Evolutionary conservation across 441 rosid genomes (phyloP).

Genomic region (Dalechampia spathulata): DNA sequence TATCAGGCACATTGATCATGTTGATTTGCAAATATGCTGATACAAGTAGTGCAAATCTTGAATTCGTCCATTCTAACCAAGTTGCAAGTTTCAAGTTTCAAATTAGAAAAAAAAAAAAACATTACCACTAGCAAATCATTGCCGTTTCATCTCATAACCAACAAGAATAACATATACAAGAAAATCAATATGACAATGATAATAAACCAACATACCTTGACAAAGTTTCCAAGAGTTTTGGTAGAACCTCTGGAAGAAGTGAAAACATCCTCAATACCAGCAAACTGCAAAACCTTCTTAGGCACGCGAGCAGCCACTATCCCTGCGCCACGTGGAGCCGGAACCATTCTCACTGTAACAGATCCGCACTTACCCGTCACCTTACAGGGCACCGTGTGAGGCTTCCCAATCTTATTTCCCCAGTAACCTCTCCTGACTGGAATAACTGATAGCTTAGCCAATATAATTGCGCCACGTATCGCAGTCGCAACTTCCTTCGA

Average conservation of each 20-base stretch:
- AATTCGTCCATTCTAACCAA: too few species aligned
- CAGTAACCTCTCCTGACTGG: slow-evolving; percentile 83
- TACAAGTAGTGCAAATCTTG: too few species aligned
- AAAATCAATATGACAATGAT: too few species aligned
- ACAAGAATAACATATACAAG: too few species aligned
- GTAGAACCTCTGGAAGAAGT: slow-evolving; percentile 89
- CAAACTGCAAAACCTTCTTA: slow-evolving; percentile 82
- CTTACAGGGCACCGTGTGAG: slow-evolving; percentile 79
- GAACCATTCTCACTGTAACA: slow-evolving; percentile 81
- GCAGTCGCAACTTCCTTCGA: slow-evolving; percentile 85
- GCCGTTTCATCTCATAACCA: too few species aligned
- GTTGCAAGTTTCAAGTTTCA: too few species aligned
- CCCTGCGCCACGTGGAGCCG: slow-evolving; percentile 84
- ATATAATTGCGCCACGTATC: slow-evolving; percentile 68
- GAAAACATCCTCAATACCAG: slow-evolving; percentile 81
- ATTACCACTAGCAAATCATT: too few species aligned
- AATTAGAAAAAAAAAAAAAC: too few species aligned
- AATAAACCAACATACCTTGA: slow-evolving; percentile 42
- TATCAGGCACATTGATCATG: too few species aligned
- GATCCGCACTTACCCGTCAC: slow-evolving; percentile 86
- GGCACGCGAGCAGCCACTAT: slow-evolving; percentile 86
- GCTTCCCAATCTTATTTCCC: slow-evolving; percentile 87
- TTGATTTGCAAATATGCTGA: too few species aligned
- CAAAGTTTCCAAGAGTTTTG: slow-evolving; percentile 79
- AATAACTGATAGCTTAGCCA: slow-evolving; percentile 78